Base-by-base conservation (phyloP, 2,329 filamentous ascomycete species). In the Fusarium sambucinum region DNA sequence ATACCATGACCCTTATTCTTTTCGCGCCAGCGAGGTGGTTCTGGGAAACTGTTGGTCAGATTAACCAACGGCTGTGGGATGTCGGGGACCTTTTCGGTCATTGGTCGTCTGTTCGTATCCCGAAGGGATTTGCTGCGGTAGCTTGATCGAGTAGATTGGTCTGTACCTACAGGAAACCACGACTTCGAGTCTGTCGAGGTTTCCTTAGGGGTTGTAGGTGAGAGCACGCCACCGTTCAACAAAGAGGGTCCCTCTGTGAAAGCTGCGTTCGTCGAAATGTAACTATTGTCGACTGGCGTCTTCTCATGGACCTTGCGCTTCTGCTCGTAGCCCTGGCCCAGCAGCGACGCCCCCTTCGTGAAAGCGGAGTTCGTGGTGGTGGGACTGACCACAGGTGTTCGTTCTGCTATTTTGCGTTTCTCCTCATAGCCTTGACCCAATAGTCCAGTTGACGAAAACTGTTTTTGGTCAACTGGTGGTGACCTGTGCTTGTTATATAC, bases 11-110 rank as follows among this genome's bases (percentile, higher is more conserved):
- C 87, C 61, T 84, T 84, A 17, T 84, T 82, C 47, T 86, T 82
- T 48, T 86, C 85, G 46, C 81, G 82, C 62, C 84, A 83, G 73
- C 85, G 84, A 76, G 90, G 83, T 19, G 89, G 89, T 64, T 91
- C 89, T 50, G 85, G 83, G 73, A 90, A 91, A 48, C 83, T 82
- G 0, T 88, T 73, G 35, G 69, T 89, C 40, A 93, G 83, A 72
- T 92, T 91, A 30, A 94, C 79, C 8, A 94, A 82, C 2, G 91
- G 90, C 64, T 88, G 88, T 4, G 83, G 83, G 71, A 74, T 76
- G 13, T 78, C 71, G 12, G 71, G 73, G 29, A 68, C 65, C 33
- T 60, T 40, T 47, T 75, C 78, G 14, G 72, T 70, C 14, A 68
- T 65, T 30, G 75, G 75, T 21, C 33, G 72, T 63, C 53, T 59